phyloP scores from a whole-genome alignment of 2,329 filamentous ascomycete genomes.

The Didymella exigua region DNA sequence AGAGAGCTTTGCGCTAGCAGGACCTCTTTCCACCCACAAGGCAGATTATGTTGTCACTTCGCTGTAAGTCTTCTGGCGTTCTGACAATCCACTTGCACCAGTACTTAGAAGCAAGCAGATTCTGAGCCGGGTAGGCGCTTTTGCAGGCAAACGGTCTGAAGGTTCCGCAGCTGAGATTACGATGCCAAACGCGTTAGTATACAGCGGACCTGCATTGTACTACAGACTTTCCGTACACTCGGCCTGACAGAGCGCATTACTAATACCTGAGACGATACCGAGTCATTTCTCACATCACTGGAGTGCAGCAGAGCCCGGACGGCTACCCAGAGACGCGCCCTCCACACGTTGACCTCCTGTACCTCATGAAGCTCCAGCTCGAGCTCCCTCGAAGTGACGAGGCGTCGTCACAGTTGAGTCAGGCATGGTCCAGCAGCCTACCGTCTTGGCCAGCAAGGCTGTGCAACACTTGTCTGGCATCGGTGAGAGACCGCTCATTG shows the following conservation, averaged over 20 bases:
- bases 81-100: neutral
- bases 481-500: neutral
- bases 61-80: neutral
- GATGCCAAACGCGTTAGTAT: no score
- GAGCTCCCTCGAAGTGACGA: neutral
- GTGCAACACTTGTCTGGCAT: neutral
- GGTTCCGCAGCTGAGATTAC: no score
- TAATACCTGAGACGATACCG: no score
- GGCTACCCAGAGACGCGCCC: neutral
- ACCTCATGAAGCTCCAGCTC: neutral
- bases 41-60: no score
- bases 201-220: no score
- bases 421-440: neutral
- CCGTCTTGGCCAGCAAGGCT: conserved; percentile 1
- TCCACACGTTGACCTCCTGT: neutral
- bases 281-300: neutral
- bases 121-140: no score
- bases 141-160: no score
- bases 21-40: neutral
- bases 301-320: neutral
- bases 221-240: no score
- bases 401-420: neutral
- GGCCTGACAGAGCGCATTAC: no score
- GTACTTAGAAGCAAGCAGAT: no score
- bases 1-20: neutral